Conservation (phyloP, 192 early-diverging fungal species). For the Coemansia sp. region DNA sequence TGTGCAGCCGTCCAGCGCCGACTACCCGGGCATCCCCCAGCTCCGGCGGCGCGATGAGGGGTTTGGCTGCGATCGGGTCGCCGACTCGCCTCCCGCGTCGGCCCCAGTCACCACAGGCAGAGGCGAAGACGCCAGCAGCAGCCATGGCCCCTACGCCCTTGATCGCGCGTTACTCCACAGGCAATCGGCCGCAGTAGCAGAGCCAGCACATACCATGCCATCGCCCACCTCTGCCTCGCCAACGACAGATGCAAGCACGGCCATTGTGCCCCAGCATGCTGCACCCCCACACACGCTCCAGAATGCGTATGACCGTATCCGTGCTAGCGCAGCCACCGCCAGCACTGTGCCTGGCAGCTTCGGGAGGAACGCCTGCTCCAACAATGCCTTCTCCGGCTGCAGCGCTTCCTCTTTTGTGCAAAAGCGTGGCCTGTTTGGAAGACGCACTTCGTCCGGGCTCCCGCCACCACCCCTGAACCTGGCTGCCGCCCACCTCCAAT, state of each 20-base stretch:
- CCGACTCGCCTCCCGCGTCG: background rate
- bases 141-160: background rate
- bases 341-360: conserved; percentile 6
- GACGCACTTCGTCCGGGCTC: conserved; percentile 44
- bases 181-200: background rate
- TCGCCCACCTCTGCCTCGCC: conserved; percentile 9
- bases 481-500: conserved; percentile 43
- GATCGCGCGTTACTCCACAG: background rate
- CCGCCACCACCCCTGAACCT: conserved; percentile 54
- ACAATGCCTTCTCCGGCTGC: conserved; percentile 13
- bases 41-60: background rate
- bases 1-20: background rate
- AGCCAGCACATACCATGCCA: background rate
- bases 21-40: background rate
- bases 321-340: conserved; percentile 7
- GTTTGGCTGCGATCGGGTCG: conserved; percentile 1
- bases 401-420: conserved; percentile 38
- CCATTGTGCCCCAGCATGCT: conserved; percentile 16
- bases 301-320: conserved; percentile 3
- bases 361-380: conserved; percentile 8
- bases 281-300: conserved; percentile 20
- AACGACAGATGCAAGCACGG: conserved; percentile 16
- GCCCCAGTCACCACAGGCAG: conserved; percentile 2
- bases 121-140: background rate
- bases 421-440: conserved; percentile 46